Conservation (phyloP, 352 stramenopile species). For the Globisporangium sylvaticum region DNA sequence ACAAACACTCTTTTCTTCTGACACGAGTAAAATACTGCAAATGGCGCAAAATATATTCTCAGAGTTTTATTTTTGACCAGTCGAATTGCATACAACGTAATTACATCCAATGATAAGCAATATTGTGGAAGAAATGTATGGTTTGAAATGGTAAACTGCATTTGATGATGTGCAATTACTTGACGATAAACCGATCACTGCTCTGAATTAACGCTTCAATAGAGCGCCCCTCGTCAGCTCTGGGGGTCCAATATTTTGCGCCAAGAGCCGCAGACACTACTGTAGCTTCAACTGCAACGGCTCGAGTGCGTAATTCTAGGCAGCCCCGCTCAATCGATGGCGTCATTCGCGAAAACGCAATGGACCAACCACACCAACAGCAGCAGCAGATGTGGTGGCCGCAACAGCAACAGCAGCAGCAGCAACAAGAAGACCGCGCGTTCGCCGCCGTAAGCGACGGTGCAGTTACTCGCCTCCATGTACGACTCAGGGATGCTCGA, state of each 20-base stretch:
- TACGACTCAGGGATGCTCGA: not conserved
- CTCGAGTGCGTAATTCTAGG: not conserved
- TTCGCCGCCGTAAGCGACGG: not conserved
- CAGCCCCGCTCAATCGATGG: not conserved
- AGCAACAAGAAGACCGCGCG: no score
- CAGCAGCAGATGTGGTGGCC: not conserved
- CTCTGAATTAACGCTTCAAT: not conserved
- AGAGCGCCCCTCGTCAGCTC: not conserved
- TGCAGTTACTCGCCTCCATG: conserved; percentile 6
- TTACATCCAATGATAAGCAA: not conserved
- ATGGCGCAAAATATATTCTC: no score
- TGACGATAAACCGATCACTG: not conserved
- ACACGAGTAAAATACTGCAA: no score
- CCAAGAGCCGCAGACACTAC: not conserved
- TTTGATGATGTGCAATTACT: not conserved
- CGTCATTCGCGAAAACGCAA: not conserved
- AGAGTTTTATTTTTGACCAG: not conserved
- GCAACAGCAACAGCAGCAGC: not conserved
- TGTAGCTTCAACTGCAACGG: not conserved
- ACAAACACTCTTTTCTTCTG: no score
- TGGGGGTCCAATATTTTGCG: not conserved
- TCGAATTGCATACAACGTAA: no score
- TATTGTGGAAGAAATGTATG: not conserved
- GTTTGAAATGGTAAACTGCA: not conserved
- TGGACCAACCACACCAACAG: not conserved